Evolutionary conservation across 1,139 yeast genomes (phyloP), one percentile per base, ranked within the genome.

Genomic region (Zygoascus hellenicus): DNA sequence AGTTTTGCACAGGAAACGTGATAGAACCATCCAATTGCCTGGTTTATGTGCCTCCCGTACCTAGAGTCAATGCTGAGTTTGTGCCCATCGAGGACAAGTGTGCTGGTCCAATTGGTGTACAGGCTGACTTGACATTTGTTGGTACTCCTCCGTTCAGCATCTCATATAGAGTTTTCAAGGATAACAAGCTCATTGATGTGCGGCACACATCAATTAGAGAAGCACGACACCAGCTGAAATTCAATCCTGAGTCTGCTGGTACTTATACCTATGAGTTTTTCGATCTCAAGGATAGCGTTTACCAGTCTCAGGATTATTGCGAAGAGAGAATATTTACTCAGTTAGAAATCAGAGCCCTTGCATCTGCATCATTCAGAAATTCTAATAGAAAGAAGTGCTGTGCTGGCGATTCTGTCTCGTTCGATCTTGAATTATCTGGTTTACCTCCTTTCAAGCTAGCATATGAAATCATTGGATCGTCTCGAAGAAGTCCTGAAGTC

Each of bases 101-200:
- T 68, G 85, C 94, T 31, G 98, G 98, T 0, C 87, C 90, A 46
- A 81, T 88, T 9, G 98, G 97, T 0, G 80, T 88, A 50, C 76
- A 77, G 42, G 89, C 90, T 54, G 82, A 78, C 42, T 65, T 83
- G 45, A 65, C 75, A 1, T 74, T 86, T 45, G 68, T 76, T 5
- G 98, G 98, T 13, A 76, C 80, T 26, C 84, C 96, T 0, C 97
- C 97, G 2, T 92, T 84, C 66, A 74, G 74, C 42, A 73, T 89
- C 13, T 80, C 83, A 6, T 85, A 77, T 58, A 77, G 78, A 48
- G 71, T 77, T 16, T 66, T 71, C 31, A 66, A 62, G 52, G 58
- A 63, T 51, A 54, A 61, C 7, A 52, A 55, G 7, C 54, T 56
- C 1, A 48, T 59, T 4, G 48, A 51, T n/a, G 57, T 55, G 9